A percentile compares a stretch with the other conserved stretches of the same genome.
Conservation (phyloP, 164 flowering plant species). For the Magnolia kwangsiensis region DNA sequence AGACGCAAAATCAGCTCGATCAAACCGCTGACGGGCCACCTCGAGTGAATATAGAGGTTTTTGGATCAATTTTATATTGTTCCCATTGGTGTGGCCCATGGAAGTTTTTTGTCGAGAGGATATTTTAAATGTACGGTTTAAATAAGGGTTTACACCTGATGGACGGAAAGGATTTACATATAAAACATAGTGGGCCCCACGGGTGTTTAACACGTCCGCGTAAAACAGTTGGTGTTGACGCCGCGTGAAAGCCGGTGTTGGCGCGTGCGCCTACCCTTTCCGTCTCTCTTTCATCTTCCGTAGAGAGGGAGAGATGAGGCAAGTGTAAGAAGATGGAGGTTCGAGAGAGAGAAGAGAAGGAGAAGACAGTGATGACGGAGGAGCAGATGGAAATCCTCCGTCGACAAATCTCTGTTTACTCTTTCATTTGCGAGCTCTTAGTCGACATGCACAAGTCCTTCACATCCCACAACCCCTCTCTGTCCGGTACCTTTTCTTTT, state of each 20-base stretch:
- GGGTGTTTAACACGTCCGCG: no score
- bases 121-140: no score
- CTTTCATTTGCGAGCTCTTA: slow-evolving; percentile 72
- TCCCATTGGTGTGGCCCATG: no score
- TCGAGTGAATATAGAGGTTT: no score
- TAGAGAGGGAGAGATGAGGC: neutral
- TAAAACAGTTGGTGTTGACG: no score
- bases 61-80: no score
- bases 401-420: slow-evolving; percentile 68
- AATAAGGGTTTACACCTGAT: no score
- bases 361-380: slow-evolving; percentile 79
- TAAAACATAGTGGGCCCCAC: no score
- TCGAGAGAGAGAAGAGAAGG: slow-evolving; percentile 11
- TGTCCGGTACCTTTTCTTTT: slow-evolving; percentile 34
- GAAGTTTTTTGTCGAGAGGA: no score
- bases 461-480: slow-evolving; percentile 52
- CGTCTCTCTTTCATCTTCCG: neutral
- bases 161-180: no score
- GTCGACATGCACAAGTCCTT: slow-evolving; percentile 70
- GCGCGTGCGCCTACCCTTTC: neutral
- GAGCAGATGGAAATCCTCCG: slow-evolving; percentile 82
- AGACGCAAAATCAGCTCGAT: no score
- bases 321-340: neutral
- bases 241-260: neutral
- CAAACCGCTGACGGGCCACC: no score